Evolutionary conservation across 768 basidiomycete species (phyloP), one percentile per base, ranked within the genome.

Genomic region (Cubamyces lactineus): DNA sequence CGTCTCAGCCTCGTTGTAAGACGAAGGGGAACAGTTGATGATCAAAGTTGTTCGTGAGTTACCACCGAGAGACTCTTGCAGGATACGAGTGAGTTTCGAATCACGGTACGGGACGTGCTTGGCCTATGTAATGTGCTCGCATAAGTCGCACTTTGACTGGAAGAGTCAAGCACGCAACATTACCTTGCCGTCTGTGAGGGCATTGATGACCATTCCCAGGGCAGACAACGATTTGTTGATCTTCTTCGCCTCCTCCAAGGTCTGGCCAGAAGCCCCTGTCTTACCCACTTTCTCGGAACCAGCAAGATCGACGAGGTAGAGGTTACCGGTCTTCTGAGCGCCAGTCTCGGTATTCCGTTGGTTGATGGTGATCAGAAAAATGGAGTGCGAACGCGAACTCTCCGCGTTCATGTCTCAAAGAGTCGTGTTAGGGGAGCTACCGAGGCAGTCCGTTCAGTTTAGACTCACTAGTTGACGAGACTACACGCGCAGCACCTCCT

Each of bases 251-350:
- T 99, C 97, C 75, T 99, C 97, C 8, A 99, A 79, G 24, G 97
- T 99, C 75, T 99, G 98, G 1, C 97, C 97, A 2, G 96, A 98
- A 53, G 97, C 97, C 19, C 97, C 97, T 43, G 97, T 99, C 82
- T 99, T 99, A 50, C 96, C 96, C 59, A 99, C 96, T 78, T 99
- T 99, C 77, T 99, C 97, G 21, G 94, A 97, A 69, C 97, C 97
- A 58, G 97, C 97, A 66, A 99, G 81, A 82, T 99, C 97, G 51
- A 99, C 97, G 19, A 99, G 86, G 74, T 97, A 99, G 12, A 99
- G 79, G 70, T 98, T 97, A 34, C 97, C 97, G 3, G 91, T 94
- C 80, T 99, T 98, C 76, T 91, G 89, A 49, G 94, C 92, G 13
- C 97, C 97, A 3, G 89, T 91, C 70, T 98, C 97, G 0, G 92